A percentile compares a stretch with the other conserved stretches of the same genome.
These are phyloP conservation scores for Elongisporangium senticosum DNA, from an alignment of 352 stramenopile genomes.

Conservation along the genomic window DNA sequence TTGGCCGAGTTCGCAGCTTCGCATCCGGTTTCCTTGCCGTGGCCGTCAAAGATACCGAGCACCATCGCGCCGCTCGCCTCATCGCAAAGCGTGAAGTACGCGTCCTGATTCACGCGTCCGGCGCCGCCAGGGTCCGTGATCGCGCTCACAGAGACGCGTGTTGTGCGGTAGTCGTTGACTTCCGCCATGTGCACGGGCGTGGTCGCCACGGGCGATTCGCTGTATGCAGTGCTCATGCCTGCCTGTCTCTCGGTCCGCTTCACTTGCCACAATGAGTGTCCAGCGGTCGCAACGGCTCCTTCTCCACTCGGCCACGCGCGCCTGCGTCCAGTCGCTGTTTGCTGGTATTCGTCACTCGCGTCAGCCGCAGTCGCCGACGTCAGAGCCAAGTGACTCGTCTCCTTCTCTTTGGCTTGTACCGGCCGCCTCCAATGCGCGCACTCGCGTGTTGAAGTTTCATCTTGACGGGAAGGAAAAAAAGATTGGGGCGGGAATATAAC, in stretches of 20 bases:
- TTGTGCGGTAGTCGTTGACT: background rate
- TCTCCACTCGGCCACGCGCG: background rate
- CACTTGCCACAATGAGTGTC: background rate
- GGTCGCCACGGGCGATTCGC: background rate
- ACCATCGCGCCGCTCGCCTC: constrained; percentile 34
- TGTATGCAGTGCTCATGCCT: background rate
- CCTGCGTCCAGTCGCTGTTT: background rate
- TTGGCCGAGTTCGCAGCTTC: constrained; percentile 59
- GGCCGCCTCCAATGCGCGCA: background rate
- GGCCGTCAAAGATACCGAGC: constrained; percentile 82
- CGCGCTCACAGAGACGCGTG: constrained; percentile 29
- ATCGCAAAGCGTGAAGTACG: constrained; percentile 71
- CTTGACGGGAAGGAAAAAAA: background rate
- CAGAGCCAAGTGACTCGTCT: background rate
- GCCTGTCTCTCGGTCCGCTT: background rate
- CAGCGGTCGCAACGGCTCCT: background rate
- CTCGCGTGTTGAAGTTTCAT: background rate
- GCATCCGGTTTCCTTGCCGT: constrained; percentile 71
- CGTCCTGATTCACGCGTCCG: constrained; percentile 84
- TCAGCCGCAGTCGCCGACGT: background rate
- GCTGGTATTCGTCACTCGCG: background rate
- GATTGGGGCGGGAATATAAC: background rate
- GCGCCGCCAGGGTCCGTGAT: constrained; percentile 50
- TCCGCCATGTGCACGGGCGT: background rate
- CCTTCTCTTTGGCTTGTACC: background rate